Evolutionary conservation across 495 filamentous ascomycete genomes (phyloP), one percentile per base, ranked within the genome.

Genomic region (Wilcoxina mikolae): DNA sequence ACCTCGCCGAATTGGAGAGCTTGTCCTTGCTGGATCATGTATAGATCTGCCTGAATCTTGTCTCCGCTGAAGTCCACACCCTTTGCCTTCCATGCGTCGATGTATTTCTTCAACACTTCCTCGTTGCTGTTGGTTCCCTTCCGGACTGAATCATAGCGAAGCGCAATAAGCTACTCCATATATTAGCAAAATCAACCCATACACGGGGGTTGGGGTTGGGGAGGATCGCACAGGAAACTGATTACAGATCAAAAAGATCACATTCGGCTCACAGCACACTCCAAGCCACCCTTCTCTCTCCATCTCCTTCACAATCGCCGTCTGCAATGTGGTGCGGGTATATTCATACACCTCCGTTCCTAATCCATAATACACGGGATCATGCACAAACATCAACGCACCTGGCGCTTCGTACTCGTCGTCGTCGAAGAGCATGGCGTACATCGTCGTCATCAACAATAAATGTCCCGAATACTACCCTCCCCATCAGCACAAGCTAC

Each of bases 371-470:
- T 67, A 69, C 2, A 70, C 20, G 1, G 69, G 67, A 24, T 69
- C 51, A 67, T 65, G 68, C 26, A 59, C 9, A 56, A 70, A 70
- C 0, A 51, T 52, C 28, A 69, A 48, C 18, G 60, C 60, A 15
- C 50, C 61, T 7, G 46, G 51, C 27, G 59, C 35, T 28, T 70
- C 67, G 31, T 64, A 69, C 20, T 56, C 53, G 50, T 69, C 67
- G 24, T 69, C 62, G 49, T 71, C 58, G 39, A 71, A 71, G 3
- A 71, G 53, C 68, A 69, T 71, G 9, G 66, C 61, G 55, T 68
- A 70, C 3, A 70, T 55, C 10, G 58, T 60, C 1, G 59, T 56
- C 68, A 71, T 71, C 29, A 69, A 50, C 17, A 70, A 58, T 7
- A 69, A 50, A 57, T 71, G 68, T 2, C 69, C 68, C n/a, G 59